Percentiles rank a stretch among this genome's conserved stretches.
phyloP scores from a whole-genome alignment of 2,329 filamentous ascomycete genomes.

The Botrytis medusae region DNA sequence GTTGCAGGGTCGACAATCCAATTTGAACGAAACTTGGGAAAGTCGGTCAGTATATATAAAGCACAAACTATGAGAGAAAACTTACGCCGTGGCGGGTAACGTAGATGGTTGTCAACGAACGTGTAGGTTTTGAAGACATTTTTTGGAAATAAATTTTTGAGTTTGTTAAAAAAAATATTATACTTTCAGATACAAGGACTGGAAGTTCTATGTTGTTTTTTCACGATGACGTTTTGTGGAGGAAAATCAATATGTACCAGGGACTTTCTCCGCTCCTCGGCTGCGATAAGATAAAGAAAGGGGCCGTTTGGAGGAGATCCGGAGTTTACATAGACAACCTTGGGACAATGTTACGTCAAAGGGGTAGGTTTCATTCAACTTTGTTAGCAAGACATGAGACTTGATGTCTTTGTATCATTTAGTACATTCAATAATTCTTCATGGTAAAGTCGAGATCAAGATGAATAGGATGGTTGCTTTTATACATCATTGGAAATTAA shows the following conservation, averaged over 20 bases:
- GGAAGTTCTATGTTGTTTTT: constrained; percentile 3
- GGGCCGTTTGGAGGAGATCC: constrained; percentile 31
- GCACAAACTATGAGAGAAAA: constrained; percentile 31
- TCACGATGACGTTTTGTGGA: constrained; percentile 19
- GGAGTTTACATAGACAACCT: neutral
- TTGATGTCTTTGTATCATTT: constrained; percentile 1
- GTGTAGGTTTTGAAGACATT: constrained; percentile 18
- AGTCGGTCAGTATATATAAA: constrained; percentile 25
- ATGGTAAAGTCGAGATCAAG: neutral
- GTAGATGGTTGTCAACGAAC: constrained; percentile 54
- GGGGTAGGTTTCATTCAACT: neutral
- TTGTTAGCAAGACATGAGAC: neutral
- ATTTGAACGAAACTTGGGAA: constrained; percentile 76
- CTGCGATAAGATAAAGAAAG: constrained; percentile 23
- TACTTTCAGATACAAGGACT: constrained; percentile 39
- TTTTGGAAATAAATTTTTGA: neutral
- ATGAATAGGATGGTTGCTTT: neutral
- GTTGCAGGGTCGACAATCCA: constrained; percentile 83
- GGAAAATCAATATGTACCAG: constrained; percentile 9
- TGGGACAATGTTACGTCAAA: neutral
- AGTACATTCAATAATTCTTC: constrained; percentile 1
- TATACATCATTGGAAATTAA: constrained; percentile 6
- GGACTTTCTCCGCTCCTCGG: constrained; percentile 9
- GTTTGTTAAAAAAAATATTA: constrained; percentile 32
- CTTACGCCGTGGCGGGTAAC: constrained; percentile 73